Base-by-base conservation (phyloP, 257 asterid genomes). In the Cinchona pubescens region DNA sequence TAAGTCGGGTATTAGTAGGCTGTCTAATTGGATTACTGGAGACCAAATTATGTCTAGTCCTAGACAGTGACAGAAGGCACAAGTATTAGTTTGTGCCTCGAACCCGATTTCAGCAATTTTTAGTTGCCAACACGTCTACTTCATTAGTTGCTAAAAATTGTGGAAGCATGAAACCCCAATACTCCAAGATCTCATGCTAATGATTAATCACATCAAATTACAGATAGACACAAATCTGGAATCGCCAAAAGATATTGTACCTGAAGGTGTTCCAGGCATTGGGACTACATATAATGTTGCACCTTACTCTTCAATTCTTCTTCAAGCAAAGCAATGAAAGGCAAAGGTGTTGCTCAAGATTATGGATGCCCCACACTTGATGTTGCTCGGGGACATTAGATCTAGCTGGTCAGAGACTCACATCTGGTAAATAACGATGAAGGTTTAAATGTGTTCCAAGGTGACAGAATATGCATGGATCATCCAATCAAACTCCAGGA, bases 211-310 rank as follows among this genome's bases (percentile, higher is more conserved):
- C 79, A 73, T 59, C 38, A 45, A 78, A 74, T 49, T 83, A 84
- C 91, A 94, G 97, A 96, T 92, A 58, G 97, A 92, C 87, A 91
- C 98, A 3, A 92, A 92, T 88, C 86, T 92, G 83, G 92, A 79
- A 74, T 78, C 97, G 62, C 97, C 97, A 0, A 78, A 76, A 70
- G 97, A 94, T 78, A 72, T 92, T 23, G 88, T 87, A 70, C 59
- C 76, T 38, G 93, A 89, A 71, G 98, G 98, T 27, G 89, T 83
- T 74, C 75, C 87, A n/a, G 96, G 93, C 45, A 69, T 90, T 72
- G 60, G 80, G 80, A 82, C 69, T 48, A 81, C 77, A 23, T 94
- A 94, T 74, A 81, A 89, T 48, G 62, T 92, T 15, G 96, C 97
- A 53, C 97, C 97, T 38, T 83, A 85, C 83, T 89, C 98, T 49